A percentile compares a stretch with the other conserved stretches of the same genome.
These are phyloP conservation scores for Floccularia luteovirens DNA, from an alignment of 768 basidiomycete genomes.

Conservation along the genomic window DNA sequence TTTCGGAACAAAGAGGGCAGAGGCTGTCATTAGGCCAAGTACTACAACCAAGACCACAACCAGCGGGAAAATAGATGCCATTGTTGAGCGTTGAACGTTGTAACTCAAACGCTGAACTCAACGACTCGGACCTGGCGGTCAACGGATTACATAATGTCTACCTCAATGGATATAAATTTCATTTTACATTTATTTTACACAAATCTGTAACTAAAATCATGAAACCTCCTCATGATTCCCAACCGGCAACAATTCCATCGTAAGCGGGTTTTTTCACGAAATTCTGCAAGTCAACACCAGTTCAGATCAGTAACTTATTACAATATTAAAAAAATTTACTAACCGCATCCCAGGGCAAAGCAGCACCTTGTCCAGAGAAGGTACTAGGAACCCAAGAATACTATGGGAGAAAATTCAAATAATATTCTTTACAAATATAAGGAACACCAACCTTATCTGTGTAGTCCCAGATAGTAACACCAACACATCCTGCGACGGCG, in stretches of 20 bases:
- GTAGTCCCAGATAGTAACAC: slow-evolving; percentile 39
- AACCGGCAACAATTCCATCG: slow-evolving; percentile 33
- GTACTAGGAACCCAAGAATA: slow-evolving; percentile 32
- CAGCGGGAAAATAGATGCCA: slow-evolving; percentile 69
- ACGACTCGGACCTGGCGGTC: neutral
- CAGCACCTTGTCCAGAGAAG: slow-evolving; percentile 31
- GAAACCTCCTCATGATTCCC: slow-evolving; percentile 5
- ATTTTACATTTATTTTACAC: too few relatives aligned
- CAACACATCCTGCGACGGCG: slow-evolving; percentile 30
- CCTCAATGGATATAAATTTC: too few relatives aligned
- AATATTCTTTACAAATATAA: neutral
- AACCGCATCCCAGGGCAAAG: slow-evolving; percentile 29
- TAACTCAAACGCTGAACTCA: slow-evolving; percentile 1
- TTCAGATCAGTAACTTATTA: neutral
- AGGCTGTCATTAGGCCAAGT: slow-evolving; percentile 52
- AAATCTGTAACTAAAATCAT: too few relatives aligned
- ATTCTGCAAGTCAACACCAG: slow-evolving; percentile 16
- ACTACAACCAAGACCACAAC: slow-evolving; percentile 60
- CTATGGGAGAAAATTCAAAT: slow-evolving; percentile 7
- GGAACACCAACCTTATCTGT: slow-evolving; percentile 25
- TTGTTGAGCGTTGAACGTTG: slow-evolving; percentile 19
- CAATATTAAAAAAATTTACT: slow-evolving; percentile 1
- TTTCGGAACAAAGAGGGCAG: slow-evolving; percentile 72
- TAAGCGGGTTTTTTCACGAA: slow-evolving; percentile 36
- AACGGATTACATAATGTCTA: neutral